Evolutionary conservation across 1,284 basidiomycete genomes (phyloP), one percentile per base, ranked within the genome.

Genomic region (Sphaerobolus stellatus): DNA sequence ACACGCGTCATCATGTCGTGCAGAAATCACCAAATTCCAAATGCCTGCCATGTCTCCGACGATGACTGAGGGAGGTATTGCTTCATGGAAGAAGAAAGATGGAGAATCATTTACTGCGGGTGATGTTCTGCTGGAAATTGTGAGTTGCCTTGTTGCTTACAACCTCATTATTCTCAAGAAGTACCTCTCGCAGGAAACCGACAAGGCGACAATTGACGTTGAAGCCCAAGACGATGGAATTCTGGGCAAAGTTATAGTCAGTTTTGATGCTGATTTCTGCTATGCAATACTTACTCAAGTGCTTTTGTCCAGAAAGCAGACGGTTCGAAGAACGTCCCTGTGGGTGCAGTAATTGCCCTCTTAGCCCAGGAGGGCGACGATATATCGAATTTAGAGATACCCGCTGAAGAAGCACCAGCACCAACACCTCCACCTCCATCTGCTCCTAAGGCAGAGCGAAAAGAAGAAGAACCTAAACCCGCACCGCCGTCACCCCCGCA

Each of bases 161-260:
- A 44, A 27, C 38, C 40, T 49, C 27, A 44, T 36, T 7, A 38
- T 48, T 40, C 54, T 34, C 53, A 20, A 54, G 33, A 51, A 53
- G 50, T 59, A 43, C 13, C 33, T 31, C 28, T 48, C 54, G 30
- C 68, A 97, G 94, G 96, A 98, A 81, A 98, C 95, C 34, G 96
- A 98, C 82, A 98, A 98, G 76, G 96, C 96, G 13, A 97, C 94
- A 1, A 98, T 99, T 66, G 96, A 99, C 66, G 95, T 99, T n/a
- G 96, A 99, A 74, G 94, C 96, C 5, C 94, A 94, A 70, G 95
- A 98, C 40, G 95, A 98, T 63, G 96, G 96, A 61, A 73, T 98
- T 14, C 72, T 99, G 67, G 95, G 90, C 43, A 98, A 94, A 77
- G 97, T 98, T 60, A 59, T 98, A 59, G 92, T 94, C 61, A 57